Base-by-base conservation (phyloP, 116 monocot species). In the Thalassia testudinum region DNA sequence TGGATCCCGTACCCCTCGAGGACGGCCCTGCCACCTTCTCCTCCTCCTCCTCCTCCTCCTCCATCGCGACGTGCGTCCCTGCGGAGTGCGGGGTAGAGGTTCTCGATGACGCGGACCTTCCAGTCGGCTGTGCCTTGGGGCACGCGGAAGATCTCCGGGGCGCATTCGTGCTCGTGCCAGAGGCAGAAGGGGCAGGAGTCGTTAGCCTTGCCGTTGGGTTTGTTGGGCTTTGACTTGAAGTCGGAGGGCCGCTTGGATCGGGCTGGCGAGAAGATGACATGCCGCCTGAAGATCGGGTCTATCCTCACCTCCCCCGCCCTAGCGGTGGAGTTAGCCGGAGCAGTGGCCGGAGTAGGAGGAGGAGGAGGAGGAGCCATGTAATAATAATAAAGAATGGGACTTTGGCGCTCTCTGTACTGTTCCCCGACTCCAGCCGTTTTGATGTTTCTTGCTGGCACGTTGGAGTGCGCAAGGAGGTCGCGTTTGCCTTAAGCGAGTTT, bases 121-220 rank as follows among this genome's bases (percentile, higher is more conserved):
- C 95, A 97, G 0, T 70, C 59, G 18, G 54, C 34, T 17, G 44
- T 66, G 23, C 52, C 62, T 43, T 15, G 20, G 17, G 53, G 78
- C 62, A 85, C 42, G 37, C 95, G 81, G 68, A 97, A 97, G 66
- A 88, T 88, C 72, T 88, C 81, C 22, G 95, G 95, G 6, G 89
- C 89, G 70, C 95, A 97, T 27, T 97, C 82, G 58, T 19, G 24
- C 69, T 97, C 95, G 24, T 72, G 62, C 38, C 88, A 88, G 59
- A 62, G 61, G 70, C 95, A 95, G 72, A 95, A 95, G 59, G 95
- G 88, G 75, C 95, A 97, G 13, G 89, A 79, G n/a, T 54, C 53
- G 12, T 50, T 37, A 10, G 53, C 45, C 42, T 23, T 20, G n/a
- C 47, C 0, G 17, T 72, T 24, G 6, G 48, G 49, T 7, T 5